phyloP scores from a whole-genome alignment of 2,329 filamentous ascomycete genomes.

The Corinectria fuckeliana region DNA sequence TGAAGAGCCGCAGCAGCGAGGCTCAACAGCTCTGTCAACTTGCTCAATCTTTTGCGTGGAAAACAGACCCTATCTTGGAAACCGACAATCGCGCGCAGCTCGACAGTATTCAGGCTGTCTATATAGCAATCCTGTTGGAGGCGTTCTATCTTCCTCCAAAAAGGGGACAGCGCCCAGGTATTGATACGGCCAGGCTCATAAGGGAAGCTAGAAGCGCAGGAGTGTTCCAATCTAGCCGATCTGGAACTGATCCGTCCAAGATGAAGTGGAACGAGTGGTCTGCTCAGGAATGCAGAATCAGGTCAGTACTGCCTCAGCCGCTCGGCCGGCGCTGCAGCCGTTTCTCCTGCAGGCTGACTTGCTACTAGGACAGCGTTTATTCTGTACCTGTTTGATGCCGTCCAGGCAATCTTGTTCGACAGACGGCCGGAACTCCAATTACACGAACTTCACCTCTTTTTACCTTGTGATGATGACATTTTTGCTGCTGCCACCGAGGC shows the following conservation, averaged over 20 bases:
- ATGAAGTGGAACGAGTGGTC: background rate
- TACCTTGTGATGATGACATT: background rate
- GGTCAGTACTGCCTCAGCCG: no score
- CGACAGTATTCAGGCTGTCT: background rate
- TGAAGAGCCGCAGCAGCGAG: background rate
- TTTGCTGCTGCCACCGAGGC: background rate
- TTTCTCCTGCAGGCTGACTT: background rate
- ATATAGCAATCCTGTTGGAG: background rate
- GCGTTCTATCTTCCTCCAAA: background rate
- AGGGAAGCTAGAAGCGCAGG: background rate
- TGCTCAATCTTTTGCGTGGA: background rate
- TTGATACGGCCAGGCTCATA: background rate
- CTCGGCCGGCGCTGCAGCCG: no score
- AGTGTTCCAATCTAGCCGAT: background rate
- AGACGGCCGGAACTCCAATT: background rate
- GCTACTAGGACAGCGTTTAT: background rate
- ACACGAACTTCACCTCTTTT: background rate
- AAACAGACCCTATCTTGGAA: background rate
- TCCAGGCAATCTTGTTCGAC: background rate
- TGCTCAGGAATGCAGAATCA: background rate
- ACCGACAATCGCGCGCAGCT: background rate
- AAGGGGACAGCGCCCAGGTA: background rate
- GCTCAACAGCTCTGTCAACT: background rate
- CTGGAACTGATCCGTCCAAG: background rate
- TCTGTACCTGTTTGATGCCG: background rate